Evolutionary conservation across 106 monocot genomes (phyloP).

Genomic region (Posidonia australis): DNA sequence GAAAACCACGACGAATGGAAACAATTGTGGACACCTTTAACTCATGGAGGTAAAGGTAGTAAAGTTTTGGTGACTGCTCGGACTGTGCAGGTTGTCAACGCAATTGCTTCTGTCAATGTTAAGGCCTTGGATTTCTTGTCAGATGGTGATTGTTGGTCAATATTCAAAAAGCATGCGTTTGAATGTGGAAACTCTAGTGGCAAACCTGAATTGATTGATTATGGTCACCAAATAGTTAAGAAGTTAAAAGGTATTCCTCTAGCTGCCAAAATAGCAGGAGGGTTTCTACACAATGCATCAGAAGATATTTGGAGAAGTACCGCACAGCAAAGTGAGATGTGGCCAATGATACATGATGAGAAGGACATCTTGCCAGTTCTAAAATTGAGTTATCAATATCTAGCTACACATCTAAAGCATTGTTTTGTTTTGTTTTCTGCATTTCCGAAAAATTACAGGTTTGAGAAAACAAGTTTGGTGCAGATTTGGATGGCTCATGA

Average conservation of each 20-base stretch:
- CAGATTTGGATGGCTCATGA: constrained; percentile 4
- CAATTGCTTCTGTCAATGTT: no score
- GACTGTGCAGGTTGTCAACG: neutral
- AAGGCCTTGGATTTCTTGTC: no score
- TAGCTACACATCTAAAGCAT: constrained; percentile 3
- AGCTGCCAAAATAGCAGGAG: neutral
- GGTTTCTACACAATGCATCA: neutral
- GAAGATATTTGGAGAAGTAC: neutral
- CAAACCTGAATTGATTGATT: neutral
- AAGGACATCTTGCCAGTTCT: no score
- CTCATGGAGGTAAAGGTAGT: neutral
- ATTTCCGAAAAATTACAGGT: constrained; percentile 6
- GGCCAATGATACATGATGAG: no score
- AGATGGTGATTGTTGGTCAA: neutral
- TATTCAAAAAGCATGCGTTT: neutral
- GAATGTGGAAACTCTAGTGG: neutral
- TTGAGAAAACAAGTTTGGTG: neutral
- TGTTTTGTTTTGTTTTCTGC: constrained; percentile 9
- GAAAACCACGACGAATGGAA: neutral
- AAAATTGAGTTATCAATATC: constrained; percentile 6
- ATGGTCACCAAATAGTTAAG: neutral
- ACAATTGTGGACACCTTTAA: neutral
- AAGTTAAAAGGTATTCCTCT: neutral
- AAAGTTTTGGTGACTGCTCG: constrained; percentile 1
- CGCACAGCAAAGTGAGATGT: no score